Conservation (phyloP, 1,139 yeast genomes). For the Geotrichum australiense region DNA sequence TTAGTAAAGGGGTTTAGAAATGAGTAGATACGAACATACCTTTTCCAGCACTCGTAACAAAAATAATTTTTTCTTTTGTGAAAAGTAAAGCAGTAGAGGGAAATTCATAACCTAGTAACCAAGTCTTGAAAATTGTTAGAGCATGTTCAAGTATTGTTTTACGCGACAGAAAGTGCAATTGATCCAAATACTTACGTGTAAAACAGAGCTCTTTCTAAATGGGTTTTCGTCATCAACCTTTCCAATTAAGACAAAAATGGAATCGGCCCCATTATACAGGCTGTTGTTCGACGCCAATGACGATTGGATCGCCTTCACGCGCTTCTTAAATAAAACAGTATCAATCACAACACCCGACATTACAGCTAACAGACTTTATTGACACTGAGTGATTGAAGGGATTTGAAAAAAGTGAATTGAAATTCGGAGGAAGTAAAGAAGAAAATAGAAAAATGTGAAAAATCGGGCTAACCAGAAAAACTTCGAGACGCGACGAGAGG, state of each 20-base stretch:
- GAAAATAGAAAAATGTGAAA: conserved; percentile 1
- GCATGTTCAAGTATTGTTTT: not conserved
- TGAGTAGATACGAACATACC: conserved; percentile 8
- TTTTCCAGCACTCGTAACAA: conserved; percentile 82
- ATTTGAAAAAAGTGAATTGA: not conserved
- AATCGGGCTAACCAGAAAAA: not conserved
- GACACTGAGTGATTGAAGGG: not conserved
- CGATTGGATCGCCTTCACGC: conserved; percentile 40
- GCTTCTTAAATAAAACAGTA: conserved; percentile 39
- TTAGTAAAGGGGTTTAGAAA: not conserved
- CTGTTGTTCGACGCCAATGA: conserved; percentile 34
- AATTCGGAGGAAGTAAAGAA: not conserved
- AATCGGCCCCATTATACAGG: conserved; percentile 45
- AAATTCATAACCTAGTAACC: conserved; percentile 93
- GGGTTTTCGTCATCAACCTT: conserved; percentile 84
- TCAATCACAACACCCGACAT: conserved; percentile 37
- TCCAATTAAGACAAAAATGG: conserved; percentile 67
- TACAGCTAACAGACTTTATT: not conserved
- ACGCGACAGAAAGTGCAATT: not conserved
- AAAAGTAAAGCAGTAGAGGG: conserved; percentile 78
- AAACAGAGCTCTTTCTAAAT: conserved; percentile 78
- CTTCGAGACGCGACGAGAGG: conserved; percentile 17
- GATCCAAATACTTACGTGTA: conserved; percentile 42
- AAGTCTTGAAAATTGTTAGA: conserved; percentile 37
- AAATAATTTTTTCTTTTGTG: conserved; percentile 51